Percentiles rank a stretch among this genome's conserved stretches.
Evolutionary conservation across 495 filamentous ascomycete genomes (phyloP).

Genomic region (Mytilinidion resinicola): DNA sequence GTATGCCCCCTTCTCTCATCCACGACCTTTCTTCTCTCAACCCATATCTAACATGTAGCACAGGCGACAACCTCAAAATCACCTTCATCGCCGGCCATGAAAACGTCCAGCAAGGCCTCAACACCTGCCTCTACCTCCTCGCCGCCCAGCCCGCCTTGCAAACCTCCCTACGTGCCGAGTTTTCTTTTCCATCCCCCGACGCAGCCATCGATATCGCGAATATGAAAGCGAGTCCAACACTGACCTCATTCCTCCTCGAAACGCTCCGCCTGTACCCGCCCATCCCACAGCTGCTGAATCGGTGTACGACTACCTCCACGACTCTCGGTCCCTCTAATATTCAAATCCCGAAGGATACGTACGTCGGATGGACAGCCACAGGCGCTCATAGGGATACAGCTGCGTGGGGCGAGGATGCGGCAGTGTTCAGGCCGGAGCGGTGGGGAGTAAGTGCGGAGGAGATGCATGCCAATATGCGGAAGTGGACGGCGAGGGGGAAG

Average conservation of each 20-base stretch:
- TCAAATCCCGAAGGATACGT: slow-evolving; percentile 32
- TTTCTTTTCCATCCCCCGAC: slow-evolving; percentile 7
- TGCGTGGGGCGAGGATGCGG: slow-evolving; percentile 33
- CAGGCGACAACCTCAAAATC: slow-evolving; percentile 36
- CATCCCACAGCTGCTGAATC: slow-evolving; percentile 38
- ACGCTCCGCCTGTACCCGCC: slow-evolving; percentile 41
- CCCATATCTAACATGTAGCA: slow-evolving; percentile 29
- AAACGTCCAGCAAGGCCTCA: slow-evolving; percentile 36
- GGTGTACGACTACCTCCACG: slow-evolving; percentile 11
- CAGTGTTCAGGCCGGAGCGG: slow-evolving; percentile 35
- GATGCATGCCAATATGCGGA: slow-evolving; percentile 31
- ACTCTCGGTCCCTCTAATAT: slow-evolving; percentile 29
- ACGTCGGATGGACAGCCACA: slow-evolving; percentile 38
- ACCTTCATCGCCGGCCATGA: slow-evolving; percentile 39
- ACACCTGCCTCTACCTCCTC: slow-evolving; percentile 34
- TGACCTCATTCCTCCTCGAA: slow-evolving; percentile 38
- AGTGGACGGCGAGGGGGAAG: slow-evolving; percentile 31
- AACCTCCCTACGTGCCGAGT: slow-evolving; percentile 30
- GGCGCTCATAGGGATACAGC: slow-evolving; percentile 32
- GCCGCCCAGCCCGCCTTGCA: slow-evolving; percentile 33
- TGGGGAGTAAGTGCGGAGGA: slow-evolving; percentile 35
- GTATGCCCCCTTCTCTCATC: too few species aligned
- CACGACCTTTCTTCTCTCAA: too few species aligned
- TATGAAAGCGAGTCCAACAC: slow-evolving; percentile 24
- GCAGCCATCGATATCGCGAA: slow-evolving; percentile 16